Base-by-base conservation (phyloP, 106 monocot genomes). In the Acanthochlamys bracteata region DNA sequence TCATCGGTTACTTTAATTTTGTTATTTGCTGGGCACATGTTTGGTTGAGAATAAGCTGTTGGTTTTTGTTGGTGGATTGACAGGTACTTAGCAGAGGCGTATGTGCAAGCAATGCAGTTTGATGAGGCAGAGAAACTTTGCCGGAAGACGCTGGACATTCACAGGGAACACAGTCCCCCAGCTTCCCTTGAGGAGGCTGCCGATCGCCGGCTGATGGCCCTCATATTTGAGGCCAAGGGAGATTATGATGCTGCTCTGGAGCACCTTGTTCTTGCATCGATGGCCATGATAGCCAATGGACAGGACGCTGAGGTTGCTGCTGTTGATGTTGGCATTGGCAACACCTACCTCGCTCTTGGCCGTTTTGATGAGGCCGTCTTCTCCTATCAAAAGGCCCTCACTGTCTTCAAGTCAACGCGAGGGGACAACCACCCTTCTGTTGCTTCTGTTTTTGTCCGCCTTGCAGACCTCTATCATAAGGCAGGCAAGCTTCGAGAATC, bases 301-400 rank as follows among this genome's bases (percentile, higher is more conserved):
- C 74, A 71, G 43, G 79, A 79, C 9, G 42, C 57, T 49, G 79
- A 74, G 42, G 70, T 79, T 23, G 79, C 74, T 26, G 65, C 74
- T 26, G 66, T 79, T 14, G 79, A 79, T 56, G 66, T 74, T 24
- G 25, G 45, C 46, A 74, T 79, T 10, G 79, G 79, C 10, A 74
- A 70, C 70, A 61, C 65, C 43, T 79, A 79, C 64, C 74, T 74
- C 2, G 63, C 66, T 17, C 73, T 79, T 55, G 79, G 74, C 20
- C 74, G 79, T 42, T 79, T 79, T 24, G 79, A 79, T 55, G 79
- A 79, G 47, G 74, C 79, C 39, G 74, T 79, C 25, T 79, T 79
- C 26, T 70, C 79, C 0, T 79, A 79, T 60, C 79, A 79, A 61
- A 79, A 79, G 70, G 74, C 79, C 4, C 74, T 79, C 24, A 79